A percentile compares a stretch with the other conserved stretches of the same genome.
These are phyloP conservation scores for Picea abies DNA, from an alignment of 83 land plant species.

Conservation along the genomic window DNA sequence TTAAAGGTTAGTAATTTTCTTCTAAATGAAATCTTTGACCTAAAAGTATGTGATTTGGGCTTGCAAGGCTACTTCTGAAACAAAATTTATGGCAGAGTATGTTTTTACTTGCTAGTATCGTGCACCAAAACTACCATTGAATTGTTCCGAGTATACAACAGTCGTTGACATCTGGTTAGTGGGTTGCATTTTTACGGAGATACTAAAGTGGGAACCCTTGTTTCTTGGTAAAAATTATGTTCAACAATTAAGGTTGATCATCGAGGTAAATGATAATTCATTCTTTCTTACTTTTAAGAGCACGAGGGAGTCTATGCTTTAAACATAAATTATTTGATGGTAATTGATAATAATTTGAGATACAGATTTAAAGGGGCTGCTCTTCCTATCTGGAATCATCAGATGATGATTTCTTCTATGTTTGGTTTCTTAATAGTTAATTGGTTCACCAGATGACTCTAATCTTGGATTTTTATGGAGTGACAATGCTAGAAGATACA, in stretches of 20 bases:
- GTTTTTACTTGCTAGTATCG: constrained; percentile 46
- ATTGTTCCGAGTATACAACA: constrained; percentile 42
- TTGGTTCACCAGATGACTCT: constrained; percentile 41
- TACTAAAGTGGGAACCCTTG: constrained; percentile 25
- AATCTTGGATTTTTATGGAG: constrained; percentile 33
- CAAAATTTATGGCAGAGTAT: constrained; percentile 40
- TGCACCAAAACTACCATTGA: constrained; percentile 37
- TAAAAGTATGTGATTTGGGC: constrained; percentile 41
- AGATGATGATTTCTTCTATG: not conserved
- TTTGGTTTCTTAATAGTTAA: constrained; percentile 16
- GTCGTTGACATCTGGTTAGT: constrained; percentile 48
- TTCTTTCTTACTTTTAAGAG: not conserved
- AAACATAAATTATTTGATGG: not conserved
- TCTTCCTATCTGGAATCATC: not conserved
- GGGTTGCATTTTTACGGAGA: constrained; percentile 40
- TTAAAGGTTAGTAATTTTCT: constrained; percentile 38
- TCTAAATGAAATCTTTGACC: constrained; percentile 38
- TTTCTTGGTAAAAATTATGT: constrained; percentile 39
- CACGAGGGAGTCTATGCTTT: not conserved
- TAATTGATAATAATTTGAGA: not conserved
- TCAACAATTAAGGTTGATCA: constrained; percentile 32
- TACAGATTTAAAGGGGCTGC: not conserved
- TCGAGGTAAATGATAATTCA: constrained; percentile 15
- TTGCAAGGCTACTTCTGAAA: constrained; percentile 35
- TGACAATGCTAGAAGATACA: constrained; percentile 34